Percentiles rank a stretch among this genome's conserved stretches.
Evolutionary conservation across 2,329 filamentous ascomycete genomes (phyloP).

Genomic region (Alternaria rosae): DNA sequence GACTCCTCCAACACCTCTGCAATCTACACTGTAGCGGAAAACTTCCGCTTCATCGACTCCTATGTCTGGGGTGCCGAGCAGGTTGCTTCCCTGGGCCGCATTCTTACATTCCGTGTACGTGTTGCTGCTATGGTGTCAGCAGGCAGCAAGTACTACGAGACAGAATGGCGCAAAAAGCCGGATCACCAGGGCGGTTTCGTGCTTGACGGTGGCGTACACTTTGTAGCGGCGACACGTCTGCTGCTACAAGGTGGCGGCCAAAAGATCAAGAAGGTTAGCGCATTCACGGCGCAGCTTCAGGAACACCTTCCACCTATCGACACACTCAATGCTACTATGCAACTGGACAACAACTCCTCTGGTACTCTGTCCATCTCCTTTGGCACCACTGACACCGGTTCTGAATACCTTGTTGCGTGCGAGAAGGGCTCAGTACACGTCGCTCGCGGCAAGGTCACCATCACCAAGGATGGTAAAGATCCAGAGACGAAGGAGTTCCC

Average conservation of each 20-base stretch:
- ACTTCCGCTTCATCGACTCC: constrained; percentile 70
- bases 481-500: constrained; percentile 55
- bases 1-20: constrained; percentile 50
- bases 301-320: constrained; percentile 70
- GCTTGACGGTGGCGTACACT: constrained; percentile 79
- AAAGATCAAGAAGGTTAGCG: constrained; percentile 59
- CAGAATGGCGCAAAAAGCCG: constrained; percentile 71
- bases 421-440: constrained; percentile 65
- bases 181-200: constrained; percentile 78
- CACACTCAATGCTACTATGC: constrained; percentile 67
- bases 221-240: constrained; percentile 67
- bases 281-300: constrained; percentile 64
- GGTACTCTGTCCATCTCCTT: constrained; percentile 67
- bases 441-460: constrained; percentile 51
- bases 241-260: constrained; percentile 59
- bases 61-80: constrained; percentile 62
- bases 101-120: constrained; percentile 63
- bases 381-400: constrained; percentile 63
- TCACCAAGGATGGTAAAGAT: constrained; percentile 28
- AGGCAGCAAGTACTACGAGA: constrained; percentile 65
- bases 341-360: constrained; percentile 61
- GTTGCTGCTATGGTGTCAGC: constrained; percentile 55
- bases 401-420: constrained; percentile 65
- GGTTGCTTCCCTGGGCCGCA: constrained; percentile 61
- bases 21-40: constrained; percentile 68